Evolutionary conservation across 2,329 filamentous ascomycete genomes (phyloP), one percentile per base, ranked within the genome.

Genomic region (Tympanopsis confertula): DNA sequence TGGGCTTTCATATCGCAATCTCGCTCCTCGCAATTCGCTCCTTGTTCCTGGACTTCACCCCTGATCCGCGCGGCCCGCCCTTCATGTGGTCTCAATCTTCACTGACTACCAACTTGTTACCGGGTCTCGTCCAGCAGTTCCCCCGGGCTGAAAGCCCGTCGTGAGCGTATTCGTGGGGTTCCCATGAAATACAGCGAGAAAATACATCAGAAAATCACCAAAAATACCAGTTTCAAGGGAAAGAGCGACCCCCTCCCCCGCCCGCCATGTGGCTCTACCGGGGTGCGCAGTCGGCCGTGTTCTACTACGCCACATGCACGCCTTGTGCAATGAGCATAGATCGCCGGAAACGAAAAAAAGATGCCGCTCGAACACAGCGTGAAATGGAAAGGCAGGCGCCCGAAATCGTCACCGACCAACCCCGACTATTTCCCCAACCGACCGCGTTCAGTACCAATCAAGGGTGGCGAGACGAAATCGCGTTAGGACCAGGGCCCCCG

Each of bases 401-500:
- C 39, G 57, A 59, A 36, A 44, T 62, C 20, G 44, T 64, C n/a
- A 57, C 55, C 40, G 67, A 74, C 43, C 61, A 72, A 49, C 71
- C 72, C 3, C 62, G 62, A 19, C 50, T 62, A 13, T 74, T 77
- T 47, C 54, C 65, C 37, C 74, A 80, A 48, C 74, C 65, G 24
- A 57, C 55, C 4, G 68, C 72, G 5, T 75, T 72, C 28, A 71
- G 69, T 42, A 78, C 73, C 13, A 81, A 81, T 49, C 63, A 66
- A 30, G 66, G 71, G 51, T 81, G 76, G 76, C 55, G 58, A 24
- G 69, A 76, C 47, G 76, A 81, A 52, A 76, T 80, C 39, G 53
- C 58, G 10, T 47, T 75, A 39, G 76, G 76, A 1, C 76, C 75
- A 2, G 70, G 68, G 0, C 71, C 71, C 13, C 69, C 69, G 13